Evolutionary conservation across 2,329 filamentous ascomycete genomes (phyloP).

Genomic region (Trichoderma sp.): DNA sequence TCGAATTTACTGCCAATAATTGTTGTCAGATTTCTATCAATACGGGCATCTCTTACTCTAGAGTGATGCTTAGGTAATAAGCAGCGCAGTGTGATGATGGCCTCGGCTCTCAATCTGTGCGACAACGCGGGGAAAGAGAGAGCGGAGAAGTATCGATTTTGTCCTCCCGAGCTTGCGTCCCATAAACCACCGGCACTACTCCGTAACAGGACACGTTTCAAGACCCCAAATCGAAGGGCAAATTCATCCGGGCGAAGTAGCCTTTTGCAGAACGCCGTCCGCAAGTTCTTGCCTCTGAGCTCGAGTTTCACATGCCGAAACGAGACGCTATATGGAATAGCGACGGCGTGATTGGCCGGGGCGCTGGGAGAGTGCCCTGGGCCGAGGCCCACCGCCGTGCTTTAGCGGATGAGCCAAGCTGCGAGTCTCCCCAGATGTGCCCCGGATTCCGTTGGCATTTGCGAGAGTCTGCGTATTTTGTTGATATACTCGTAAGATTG

Average conservation of each 20-base stretch:
- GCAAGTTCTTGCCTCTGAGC: neutral
- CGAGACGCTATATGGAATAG: neutral
- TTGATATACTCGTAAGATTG: neutral
- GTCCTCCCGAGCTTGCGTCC: neutral
- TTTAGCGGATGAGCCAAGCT: slow-evolving; percentile 1
- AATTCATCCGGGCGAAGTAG: neutral
- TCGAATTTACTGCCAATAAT: neutral
- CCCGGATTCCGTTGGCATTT: neutral
- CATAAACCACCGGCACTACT: neutral
- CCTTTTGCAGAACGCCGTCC: neutral
- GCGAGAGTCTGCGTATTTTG: neutral
- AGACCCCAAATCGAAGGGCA: neutral
- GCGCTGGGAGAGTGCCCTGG: neutral
- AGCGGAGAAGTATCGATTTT: neutral
- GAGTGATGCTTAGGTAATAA: neutral
- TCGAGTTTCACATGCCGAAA: slow-evolving; percentile 9
- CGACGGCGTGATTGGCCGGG: neutral
- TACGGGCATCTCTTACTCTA: neutral
- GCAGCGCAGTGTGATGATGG: neutral
- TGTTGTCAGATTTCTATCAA: neutral
- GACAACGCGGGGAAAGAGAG: neutral
- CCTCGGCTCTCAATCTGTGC: neutral
- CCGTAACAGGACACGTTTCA: neutral
- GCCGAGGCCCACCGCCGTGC: slow-evolving; percentile 11
- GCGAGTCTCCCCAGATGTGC: neutral